Base-by-base conservation (phyloP, 345 rosid species). In the Eucalyptus polybractea region DNA sequence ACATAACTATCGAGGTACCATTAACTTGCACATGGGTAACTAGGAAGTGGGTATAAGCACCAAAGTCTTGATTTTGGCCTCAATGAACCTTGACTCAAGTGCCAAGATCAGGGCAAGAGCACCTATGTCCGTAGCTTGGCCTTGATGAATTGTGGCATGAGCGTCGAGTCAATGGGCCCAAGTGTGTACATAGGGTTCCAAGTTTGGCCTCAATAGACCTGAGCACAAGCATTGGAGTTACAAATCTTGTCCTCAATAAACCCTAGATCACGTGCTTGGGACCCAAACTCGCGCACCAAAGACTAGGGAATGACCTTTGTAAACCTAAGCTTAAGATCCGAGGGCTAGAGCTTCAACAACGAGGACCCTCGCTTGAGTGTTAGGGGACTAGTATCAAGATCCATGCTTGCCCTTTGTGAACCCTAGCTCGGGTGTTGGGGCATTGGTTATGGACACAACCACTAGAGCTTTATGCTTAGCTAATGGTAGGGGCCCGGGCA, bases 101-200 rank as follows among this genome's bases (percentile, higher is more conserved):
- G 6, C 13, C 3, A 56, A 10, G 29, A 56, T 56, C 62, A 24
- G 0, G 62, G 29, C 62, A 56, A 9, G 62, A 24, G 62, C 62
- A 56, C 29, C 29, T 56, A 24, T 0, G 0, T 56, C 29, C 3
- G 0, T 0, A 24, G 62, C 12, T 56, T 56, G 62, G 62, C 62
- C 29, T 24, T 5, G 13, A 56, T 24, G 13, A 2, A 24, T 0
- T 56, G 6, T 9, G 13, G 29, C 62, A 9, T 10, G 6, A 56
- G 62, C 3, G 0, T 24, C 2, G 0, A 56, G 29, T 56, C 0
- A 0, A 56, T 56, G 62, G 62, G 29, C 2, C 29, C 29, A 25
- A 5, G 29, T 22, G 29, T 22, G 62, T 2, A 0, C 62, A 24
- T 56, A 24, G 62, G 62, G 13, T 56, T 24, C 13, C 13, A 4